Evolutionary conservation across 2,329 filamentous ascomycete genomes (phyloP).

Genomic region (Cladosporium austrohemisphaericum): DNA sequence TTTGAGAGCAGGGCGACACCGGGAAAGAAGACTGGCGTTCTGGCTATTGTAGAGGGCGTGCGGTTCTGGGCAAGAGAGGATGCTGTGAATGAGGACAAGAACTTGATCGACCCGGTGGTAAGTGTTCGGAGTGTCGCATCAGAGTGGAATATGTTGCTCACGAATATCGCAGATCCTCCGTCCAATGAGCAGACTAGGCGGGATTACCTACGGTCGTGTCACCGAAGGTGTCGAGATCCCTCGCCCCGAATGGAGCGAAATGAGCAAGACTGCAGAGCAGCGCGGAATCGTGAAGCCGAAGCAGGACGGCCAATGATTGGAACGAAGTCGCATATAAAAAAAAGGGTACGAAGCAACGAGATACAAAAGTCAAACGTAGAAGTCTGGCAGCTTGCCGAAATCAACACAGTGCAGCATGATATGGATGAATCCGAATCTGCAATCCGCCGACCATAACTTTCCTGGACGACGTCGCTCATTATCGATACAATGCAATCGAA

Average conservation of each 20-base stretch:
- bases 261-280: conserved; percentile 52
- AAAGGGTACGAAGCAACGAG: no score
- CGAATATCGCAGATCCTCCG: conserved; percentile 56
- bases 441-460: no score
- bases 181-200: conserved; percentile 75
- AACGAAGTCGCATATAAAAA: no score
- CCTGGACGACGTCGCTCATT: no score
- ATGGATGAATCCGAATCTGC: no score
- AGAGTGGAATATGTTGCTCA: conserved; percentile 12
- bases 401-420: no score
- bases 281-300: conserved; percentile 52
- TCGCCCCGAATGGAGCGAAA: conserved; percentile 50
- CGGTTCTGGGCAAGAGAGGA: conserved; percentile 89
- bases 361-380: no score
- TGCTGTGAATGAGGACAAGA: conserved; percentile 73
- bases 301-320: conserved; percentile 40
- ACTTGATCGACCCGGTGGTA: conserved; percentile 67
- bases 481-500: no score
- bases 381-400: no score
- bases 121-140: conserved; percentile 31
- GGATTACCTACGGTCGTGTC: conserved; percentile 75
- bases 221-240: conserved; percentile 69
- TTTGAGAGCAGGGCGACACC: conserved; percentile 69
- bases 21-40: conserved; percentile 69
- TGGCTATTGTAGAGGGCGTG: conserved; percentile 77